Evolutionary conservation across 345 rosid species (phyloP).

Genomic region (Euphorbia pulcherrima): DNA sequence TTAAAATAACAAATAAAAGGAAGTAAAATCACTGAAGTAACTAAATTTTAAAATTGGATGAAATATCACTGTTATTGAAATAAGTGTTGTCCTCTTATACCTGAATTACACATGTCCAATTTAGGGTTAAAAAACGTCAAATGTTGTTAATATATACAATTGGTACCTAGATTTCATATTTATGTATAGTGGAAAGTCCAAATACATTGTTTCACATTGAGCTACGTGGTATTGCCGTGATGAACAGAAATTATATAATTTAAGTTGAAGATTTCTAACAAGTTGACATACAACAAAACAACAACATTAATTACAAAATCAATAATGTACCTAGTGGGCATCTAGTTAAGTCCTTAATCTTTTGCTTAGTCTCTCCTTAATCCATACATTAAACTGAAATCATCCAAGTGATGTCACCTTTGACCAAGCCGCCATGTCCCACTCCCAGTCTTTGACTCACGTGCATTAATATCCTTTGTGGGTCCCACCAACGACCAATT

Average conservation of each 20-base stretch:
- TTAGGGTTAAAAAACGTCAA: too few relatives aligned
- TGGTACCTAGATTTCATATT: too few relatives aligned
- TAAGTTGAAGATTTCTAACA: not conserved
- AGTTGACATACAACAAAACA: not conserved
- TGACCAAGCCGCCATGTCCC: slow-evolving; percentile 43
- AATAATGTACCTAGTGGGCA: slow-evolving; percentile 7
- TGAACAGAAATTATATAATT: not conserved
- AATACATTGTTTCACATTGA: not conserved
- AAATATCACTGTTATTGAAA: too few relatives aligned
- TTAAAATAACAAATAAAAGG: too few relatives aligned
- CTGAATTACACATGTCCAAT: too few relatives aligned
- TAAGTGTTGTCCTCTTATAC: too few relatives aligned
- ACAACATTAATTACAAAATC: not conserved
- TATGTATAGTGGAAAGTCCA: too few relatives aligned
- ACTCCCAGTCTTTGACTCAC: slow-evolving; percentile 45
- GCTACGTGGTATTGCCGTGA: not conserved
- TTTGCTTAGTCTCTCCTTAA: not conserved
- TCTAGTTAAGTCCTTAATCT: not conserved
- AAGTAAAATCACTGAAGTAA: too few relatives aligned
- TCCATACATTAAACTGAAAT: slow-evolving; percentile 8
- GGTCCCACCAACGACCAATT: slow-evolving; percentile 34
- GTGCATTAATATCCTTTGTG: slow-evolving; percentile 32
- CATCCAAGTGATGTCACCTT: slow-evolving; percentile 24
- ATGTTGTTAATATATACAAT: too few relatives aligned
- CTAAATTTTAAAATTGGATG: too few relatives aligned